Conservation (phyloP, 2,329 filamentous ascomycete genomes). For the Trichoderma asperellum region DNA sequence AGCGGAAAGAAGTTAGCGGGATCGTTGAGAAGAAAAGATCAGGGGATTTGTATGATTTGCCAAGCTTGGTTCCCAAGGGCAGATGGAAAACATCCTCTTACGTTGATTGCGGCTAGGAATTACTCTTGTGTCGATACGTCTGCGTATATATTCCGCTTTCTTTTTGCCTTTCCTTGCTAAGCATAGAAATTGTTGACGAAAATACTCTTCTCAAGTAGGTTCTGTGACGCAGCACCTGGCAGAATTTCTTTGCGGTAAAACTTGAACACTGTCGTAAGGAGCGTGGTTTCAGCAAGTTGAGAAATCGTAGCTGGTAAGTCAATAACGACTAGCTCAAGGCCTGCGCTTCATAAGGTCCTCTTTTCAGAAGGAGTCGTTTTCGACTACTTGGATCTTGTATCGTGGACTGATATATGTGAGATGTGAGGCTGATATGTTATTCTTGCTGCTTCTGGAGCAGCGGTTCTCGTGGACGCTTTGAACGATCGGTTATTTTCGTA, state of each 20-base stretch:
- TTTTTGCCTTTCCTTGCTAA: neutral
- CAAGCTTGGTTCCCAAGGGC: neutral
- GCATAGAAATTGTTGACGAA: neutral
- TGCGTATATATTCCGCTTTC: neutral
- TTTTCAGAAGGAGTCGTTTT: neutral
- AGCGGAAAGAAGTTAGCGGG: neutral
- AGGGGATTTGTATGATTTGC: neutral
- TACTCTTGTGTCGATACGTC: neutral
- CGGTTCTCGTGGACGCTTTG: neutral
- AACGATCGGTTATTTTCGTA: neutral
- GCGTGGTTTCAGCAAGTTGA: neutral
- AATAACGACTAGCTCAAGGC: too few relatives aligned
- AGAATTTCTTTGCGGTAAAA: neutral
- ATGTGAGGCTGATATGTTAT: neutral
- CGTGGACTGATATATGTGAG: neutral
- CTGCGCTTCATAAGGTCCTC: too few relatives aligned
- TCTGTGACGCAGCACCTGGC: neutral
- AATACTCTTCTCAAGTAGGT: neutral
- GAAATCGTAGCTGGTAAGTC: neutral
- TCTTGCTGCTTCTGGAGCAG: neutral
- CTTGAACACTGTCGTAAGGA: neutral
- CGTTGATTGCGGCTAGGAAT: neutral
- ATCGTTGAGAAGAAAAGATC: too few relatives aligned
- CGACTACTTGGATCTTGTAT: neutral
- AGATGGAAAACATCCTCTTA: neutral